phyloP scores from a whole-genome alignment of 768 basidiomycete species.

The Termitomyces sp. region DNA sequence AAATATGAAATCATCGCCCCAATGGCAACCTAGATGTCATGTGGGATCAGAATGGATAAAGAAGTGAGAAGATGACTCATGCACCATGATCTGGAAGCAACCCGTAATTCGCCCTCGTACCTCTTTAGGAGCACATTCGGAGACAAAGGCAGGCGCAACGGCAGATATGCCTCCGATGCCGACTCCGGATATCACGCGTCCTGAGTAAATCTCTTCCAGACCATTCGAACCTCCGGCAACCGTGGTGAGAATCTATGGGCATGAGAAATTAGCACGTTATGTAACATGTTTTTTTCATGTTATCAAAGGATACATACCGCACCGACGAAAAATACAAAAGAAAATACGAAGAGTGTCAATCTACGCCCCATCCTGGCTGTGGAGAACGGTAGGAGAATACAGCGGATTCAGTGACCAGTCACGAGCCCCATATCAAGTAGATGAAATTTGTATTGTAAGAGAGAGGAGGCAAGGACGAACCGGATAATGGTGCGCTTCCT shows the following conservation, averaged over 20 bases:
- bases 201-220: conserved; percentile 71
- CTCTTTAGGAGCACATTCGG: conserved; percentile 83
- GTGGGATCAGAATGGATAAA: neutral
- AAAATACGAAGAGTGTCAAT: conserved; percentile 57
- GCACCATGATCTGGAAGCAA: conserved; percentile 80
- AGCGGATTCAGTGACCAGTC: neutral
- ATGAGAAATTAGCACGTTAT: neutral
- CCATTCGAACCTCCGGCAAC: conserved; percentile 58
- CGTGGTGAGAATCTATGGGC: conserved; percentile 63
- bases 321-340: conserved; percentile 66
- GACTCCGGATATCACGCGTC: conserved; percentile 75
- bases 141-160: too few species aligned
- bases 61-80: too few species aligned
- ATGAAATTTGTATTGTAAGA: neutral
- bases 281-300: too few species aligned
- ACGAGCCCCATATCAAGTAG: neutral
- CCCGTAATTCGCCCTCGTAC: conserved; percentile 86
- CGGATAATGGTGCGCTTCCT: conserved; percentile 62
- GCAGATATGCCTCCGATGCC: conserved; percentile 81
- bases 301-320: conserved; percentile 46
- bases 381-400: neutral
- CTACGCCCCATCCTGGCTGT: conserved; percentile 65
- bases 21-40: conserved; percentile 48
- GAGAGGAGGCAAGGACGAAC: conserved; percentile 28
- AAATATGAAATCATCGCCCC: conserved; percentile 89